phyloP scores from a whole-genome alignment of 441 rosid species.

The Populus hybrid region DNA sequence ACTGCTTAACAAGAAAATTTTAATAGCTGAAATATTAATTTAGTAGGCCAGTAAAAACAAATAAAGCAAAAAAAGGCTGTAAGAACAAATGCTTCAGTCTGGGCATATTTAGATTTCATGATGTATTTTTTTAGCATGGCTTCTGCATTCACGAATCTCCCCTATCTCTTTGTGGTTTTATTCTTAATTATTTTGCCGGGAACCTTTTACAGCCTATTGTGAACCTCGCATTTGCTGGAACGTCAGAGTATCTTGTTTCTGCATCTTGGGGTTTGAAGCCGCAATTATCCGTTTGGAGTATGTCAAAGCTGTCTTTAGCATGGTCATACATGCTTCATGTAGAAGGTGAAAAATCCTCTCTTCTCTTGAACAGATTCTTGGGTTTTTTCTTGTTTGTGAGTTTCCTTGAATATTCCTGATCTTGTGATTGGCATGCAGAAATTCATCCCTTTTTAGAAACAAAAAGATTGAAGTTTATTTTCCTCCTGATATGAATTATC shows the following conservation, averaged over 20 bases:
- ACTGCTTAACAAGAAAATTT: not conserved
- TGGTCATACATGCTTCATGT: conserved; percentile 83
- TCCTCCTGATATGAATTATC: not conserved
- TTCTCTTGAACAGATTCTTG: conserved; percentile 2
- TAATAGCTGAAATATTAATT: conserved; percentile 1
- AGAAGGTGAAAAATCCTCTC: conserved; percentile 55
- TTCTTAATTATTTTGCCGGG: conserved; percentile 11
- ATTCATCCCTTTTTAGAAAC: not conserved
- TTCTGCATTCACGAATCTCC: not conserved
- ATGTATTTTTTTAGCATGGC: not conserved
- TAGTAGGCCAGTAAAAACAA: not conserved
- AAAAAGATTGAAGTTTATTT: not conserved
- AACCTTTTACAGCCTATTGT: conserved; percentile 63
- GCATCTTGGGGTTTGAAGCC: conserved; percentile 61
- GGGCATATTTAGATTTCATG: not conserved
- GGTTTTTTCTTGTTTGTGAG: not conserved
- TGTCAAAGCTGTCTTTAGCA: conserved; percentile 58
- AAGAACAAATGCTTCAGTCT: not conserved
- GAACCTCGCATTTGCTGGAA: conserved; percentile 66
- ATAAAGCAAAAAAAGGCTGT: not conserved
- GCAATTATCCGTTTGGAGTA: conserved; percentile 76
- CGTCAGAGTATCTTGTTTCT: conserved; percentile 77
- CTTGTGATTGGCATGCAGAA: not conserved
- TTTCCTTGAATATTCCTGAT: not conserved
- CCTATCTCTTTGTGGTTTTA: not conserved